phyloP scores from a whole-genome alignment of 257 asterid genomes.

The Osmanthus fragrans region DNA sequence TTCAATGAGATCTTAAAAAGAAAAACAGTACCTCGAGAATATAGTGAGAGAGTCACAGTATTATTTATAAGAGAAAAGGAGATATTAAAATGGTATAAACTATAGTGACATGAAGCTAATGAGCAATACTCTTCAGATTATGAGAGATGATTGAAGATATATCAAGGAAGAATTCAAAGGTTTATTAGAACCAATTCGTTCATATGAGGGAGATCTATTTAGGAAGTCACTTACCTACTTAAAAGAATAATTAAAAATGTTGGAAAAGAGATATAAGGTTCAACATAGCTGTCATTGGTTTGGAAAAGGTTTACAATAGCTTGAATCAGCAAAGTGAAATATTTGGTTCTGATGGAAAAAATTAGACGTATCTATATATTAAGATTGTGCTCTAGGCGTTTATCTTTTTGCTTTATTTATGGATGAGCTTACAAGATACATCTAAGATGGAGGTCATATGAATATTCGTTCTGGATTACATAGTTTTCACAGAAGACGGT shows the following conservation, averaged over 20 bases:
- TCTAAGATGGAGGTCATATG: neutral
- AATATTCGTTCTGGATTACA: neutral
- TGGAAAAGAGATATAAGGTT: neutral
- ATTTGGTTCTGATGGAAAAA: neutral
- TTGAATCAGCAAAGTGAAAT: neutral
- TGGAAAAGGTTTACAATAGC: neutral
- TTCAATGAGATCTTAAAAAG: neutral
- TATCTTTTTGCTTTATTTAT: neutral
- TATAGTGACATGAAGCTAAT: no score
- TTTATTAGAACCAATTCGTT: neutral
- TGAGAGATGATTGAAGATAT: no score
- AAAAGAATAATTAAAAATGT: no score
- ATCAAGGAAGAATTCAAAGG: neutral
- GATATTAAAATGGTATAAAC: neutral
- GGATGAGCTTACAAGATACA: neutral
- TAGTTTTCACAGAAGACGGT: neutral
- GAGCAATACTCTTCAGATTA: no score
- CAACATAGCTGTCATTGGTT: neutral
- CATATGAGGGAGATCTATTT: neutral
- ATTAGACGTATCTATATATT: neutral
- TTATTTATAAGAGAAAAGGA: neutral
- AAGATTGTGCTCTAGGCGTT: neutral
- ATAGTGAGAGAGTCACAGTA: no score
- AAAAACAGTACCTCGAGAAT: neutral
- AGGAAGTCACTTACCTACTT: neutral